Evolutionary conservation across 257 asterid genomes (phyloP).

Genomic region (Forsythia viridissima): DNA sequence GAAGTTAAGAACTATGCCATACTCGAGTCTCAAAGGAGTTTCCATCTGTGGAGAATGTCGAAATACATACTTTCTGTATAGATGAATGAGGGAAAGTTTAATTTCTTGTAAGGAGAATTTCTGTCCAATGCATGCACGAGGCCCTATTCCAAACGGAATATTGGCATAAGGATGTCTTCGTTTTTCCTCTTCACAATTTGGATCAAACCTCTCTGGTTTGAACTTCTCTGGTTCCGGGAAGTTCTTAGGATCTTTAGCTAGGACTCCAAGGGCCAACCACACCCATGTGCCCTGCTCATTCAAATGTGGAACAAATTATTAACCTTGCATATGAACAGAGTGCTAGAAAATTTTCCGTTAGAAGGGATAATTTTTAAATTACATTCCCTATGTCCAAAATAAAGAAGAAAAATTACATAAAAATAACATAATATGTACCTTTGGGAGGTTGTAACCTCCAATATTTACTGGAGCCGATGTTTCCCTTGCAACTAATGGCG

Average conservation of each 20-base stretch:
- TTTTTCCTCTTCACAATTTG: conserved; percentile 82
- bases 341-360: too few species aligned
- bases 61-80: conserved; percentile 67
- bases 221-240: conserved; percentile 89
- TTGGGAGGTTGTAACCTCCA: conserved; percentile 88
- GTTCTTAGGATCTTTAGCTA: conserved; percentile 79
- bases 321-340: too few species aligned
- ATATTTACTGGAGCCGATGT: conserved; percentile 69
- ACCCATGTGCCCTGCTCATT: conserved; percentile 89
- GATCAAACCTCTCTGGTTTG: conserved; percentile 91
- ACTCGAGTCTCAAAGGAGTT: conserved; percentile 70
- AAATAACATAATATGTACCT: conserved; percentile 43
- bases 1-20: conserved; percentile 79
- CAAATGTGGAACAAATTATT: background rate
- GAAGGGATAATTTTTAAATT: too few species aligned
- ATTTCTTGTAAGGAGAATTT: conserved; percentile 87
- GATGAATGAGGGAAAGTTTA: conserved; percentile 72
- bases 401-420: background rate
- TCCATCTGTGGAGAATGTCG: conserved; percentile 80
- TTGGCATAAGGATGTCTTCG: conserved; percentile 87
- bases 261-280: conserved; percentile 94
- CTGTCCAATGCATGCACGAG: conserved; percentile 90
- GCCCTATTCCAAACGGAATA: conserved; percentile 96
- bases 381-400: background rate
- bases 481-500: conserved; percentile 95